These are phyloP conservation scores for Paraphaeosphaeria sporulosa DNA, from an alignment of 2,329 filamentous ascomycete genomes.

Conservation along the genomic window DNA sequence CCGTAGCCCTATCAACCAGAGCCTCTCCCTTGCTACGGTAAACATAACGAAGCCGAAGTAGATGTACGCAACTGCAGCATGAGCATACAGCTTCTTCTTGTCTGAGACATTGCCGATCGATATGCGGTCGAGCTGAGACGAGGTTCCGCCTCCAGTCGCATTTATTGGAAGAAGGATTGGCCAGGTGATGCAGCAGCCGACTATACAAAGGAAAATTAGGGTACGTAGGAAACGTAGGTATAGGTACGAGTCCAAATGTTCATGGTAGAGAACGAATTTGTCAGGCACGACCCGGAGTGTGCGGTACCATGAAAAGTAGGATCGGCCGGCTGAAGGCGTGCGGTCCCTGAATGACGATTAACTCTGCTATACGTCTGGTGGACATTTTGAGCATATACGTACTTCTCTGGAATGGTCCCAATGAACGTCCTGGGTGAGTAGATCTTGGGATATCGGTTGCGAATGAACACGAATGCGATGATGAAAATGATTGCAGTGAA, in stretches of 20 bases:
- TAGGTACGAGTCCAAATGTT: constrained; percentile 90
- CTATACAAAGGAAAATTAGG: constrained; percentile 77
- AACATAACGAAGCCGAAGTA: constrained; percentile 90
- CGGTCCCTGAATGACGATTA: constrained; percentile 40
- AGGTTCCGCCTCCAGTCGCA: constrained; percentile 74
- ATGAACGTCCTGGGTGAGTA: constrained; percentile 56
- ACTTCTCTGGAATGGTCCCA: constrained; percentile 51
- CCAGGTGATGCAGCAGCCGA: constrained; percentile 85
- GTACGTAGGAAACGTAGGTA: constrained; percentile 89
- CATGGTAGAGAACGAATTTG: constrained; percentile 84
- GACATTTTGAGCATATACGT: constrained; percentile 4
- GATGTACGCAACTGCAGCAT: constrained; percentile 79
- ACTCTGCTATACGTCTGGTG: background rate
- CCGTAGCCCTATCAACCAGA: constrained; percentile 91
- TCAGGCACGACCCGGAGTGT: constrained; percentile 68
- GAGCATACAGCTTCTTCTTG: constrained; percentile 74
- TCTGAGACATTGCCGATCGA: constrained; percentile 78
- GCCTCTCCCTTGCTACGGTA: constrained; percentile 83
- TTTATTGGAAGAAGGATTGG: constrained; percentile 90
- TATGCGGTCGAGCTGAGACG: constrained; percentile 76
- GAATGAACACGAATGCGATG: constrained; percentile 50
- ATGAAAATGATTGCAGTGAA: constrained; percentile 40
- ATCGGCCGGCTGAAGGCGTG: constrained; percentile 47
- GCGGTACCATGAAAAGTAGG: constrained; percentile 52
- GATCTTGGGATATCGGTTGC: constrained; percentile 53